These are phyloP conservation scores for Tarenaya hassleriana DNA, from an alignment of 345 rosid genomes.

Conservation along the genomic window DNA sequence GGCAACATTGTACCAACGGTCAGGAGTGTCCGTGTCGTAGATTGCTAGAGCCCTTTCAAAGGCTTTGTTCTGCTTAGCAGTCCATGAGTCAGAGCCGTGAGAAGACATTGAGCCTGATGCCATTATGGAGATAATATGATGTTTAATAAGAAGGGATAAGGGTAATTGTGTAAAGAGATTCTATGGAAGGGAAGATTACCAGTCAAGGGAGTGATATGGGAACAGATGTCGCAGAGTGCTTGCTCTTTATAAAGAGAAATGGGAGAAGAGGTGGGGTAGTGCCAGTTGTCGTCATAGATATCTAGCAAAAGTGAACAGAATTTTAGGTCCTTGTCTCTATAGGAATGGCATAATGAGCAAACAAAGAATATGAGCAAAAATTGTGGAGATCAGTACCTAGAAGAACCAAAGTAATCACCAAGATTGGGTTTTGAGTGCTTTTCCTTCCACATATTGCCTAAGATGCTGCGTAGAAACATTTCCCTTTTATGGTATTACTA, in stretches of 20 bases:
- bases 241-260: constrained; percentile 60
- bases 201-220: constrained; percentile 34
- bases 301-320: constrained; percentile 33
- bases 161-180: neutral
- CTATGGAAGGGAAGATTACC: constrained; percentile 12
- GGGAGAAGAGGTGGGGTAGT: constrained; percentile 36
- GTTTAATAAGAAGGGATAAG: constrained; percentile 7
- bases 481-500: constrained; percentile 24
- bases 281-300: constrained; percentile 44
- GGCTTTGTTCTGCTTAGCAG: constrained; percentile 83
- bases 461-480: no score
- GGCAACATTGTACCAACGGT: constrained; percentile 95
- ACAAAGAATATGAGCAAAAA: constrained; percentile 16
- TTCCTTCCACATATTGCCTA: constrained; percentile 25
- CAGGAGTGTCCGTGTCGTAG: constrained; percentile 89
- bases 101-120: constrained; percentile 81
- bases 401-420: constrained; percentile 27
- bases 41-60: constrained; percentile 90
- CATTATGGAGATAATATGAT: constrained; percentile 29
- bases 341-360: constrained; percentile 48
- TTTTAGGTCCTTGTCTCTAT: constrained; percentile 55
- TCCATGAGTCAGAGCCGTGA: no score
- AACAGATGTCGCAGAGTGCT: constrained; percentile 41
- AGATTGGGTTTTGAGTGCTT: constrained; percentile 7
- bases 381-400: constrained; percentile 38